A percentile compares a stretch with the other conserved stretches of the same genome.
Evolutionary conservation across 1,284 basidiomycete genomes (phyloP).

Genomic region (Irpex rosettiformis): DNA sequence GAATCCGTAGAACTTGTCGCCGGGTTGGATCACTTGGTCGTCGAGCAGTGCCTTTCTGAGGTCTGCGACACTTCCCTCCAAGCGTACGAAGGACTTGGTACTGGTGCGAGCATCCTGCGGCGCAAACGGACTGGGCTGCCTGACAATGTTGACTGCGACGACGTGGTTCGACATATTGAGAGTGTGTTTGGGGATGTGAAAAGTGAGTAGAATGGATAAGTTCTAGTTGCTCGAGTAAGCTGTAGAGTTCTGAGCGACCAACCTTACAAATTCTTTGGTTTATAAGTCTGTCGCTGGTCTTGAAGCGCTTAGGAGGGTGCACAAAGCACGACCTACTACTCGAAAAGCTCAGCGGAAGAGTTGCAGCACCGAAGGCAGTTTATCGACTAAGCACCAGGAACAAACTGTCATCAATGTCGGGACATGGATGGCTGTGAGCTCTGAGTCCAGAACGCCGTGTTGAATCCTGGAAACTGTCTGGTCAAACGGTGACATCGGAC

Average conservation of each 20-base stretch:
- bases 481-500: too few relatives aligned
- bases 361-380: neutral
- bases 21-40: neutral
- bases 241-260: neutral
- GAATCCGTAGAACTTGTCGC: constrained; percentile 4
- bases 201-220: neutral
- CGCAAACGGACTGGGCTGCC: neutral
- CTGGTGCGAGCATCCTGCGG: neutral
- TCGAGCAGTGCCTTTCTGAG: neutral
- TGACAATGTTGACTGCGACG: constrained; percentile 3
- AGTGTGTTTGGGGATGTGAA: neutral
- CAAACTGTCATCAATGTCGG: neutral
- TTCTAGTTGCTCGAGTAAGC: neutral
- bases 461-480: neutral
- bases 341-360: neutral
- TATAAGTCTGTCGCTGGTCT: neutral
- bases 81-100: neutral
- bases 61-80: constrained; percentile 1
- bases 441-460: neutral
- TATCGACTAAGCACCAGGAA: neutral
- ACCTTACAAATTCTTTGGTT: neutral
- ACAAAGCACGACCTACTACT: neutral
- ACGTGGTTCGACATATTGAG: neutral
- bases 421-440: neutral
- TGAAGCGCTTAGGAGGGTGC: too few relatives aligned